Base-by-base conservation (phyloP, 73 alveolate genomes). In the Uronychia binucleata region DNA sequence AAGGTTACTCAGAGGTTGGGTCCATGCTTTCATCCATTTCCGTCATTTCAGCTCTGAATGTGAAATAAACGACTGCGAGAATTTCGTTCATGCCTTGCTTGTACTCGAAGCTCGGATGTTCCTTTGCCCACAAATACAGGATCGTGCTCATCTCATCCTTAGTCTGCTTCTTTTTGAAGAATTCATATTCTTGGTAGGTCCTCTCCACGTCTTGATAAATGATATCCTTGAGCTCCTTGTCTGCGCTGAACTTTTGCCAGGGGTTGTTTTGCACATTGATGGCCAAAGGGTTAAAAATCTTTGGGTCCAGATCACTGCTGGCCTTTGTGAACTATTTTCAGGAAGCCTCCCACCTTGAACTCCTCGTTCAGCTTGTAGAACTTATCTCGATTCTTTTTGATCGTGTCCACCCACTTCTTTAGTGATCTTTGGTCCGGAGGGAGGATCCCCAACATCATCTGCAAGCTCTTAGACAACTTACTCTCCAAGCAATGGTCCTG, bases 31-130 rank as follows among this genome's bases (percentile, higher is more conserved):
- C 78, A 25, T 5, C 14, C 30, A 78, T 58, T 0, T 25, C 77
- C 25, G 67, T 79, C 59, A 78, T 79, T 59, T 90, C 96, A 11
- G 92, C 90, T 79, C 83, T 92, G 80, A 91, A 80, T 0, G 94
- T 91, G 92, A 80, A 94, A 30, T 90, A 75, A 57, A 96, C 84
- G 14, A 95, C 80, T 26, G 97, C 98, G 59, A 95, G 79, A 28
- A 97, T 74, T 34, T 97, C 99, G 88, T 95, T 95, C 98, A 97
- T 94, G 58, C 99, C 98, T 79, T 97, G 95, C 77, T 94, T 96
- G 87, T 95, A 97, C 13, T 92, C 88, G 32, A 92, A 75, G 34
- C 60, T 78, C 30, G 94, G 94, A 88, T 86, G 81, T 81, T 95
- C 95, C 90, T 95, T 97, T 59, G 98, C 86, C 97, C 98, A 97